Conservation (phyloP, 352 stramenopile genomes). For the Phytophthora europaea region DNA sequence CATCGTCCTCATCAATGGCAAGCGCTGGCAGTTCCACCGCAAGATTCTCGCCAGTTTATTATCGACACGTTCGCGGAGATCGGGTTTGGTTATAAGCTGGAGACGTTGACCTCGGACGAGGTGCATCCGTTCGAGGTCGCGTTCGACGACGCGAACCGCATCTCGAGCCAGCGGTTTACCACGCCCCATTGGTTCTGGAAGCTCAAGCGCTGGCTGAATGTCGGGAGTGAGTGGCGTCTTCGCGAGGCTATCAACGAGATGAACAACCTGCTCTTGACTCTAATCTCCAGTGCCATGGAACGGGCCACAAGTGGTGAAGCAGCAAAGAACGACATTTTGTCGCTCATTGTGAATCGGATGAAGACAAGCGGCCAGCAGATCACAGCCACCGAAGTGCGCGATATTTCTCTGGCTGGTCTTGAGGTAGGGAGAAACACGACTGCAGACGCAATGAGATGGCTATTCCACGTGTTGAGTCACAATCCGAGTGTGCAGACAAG, state of each 20-base stretch:
- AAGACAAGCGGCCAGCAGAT: conserved; percentile 2
- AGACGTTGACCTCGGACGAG: background rate
- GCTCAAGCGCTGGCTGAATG: conserved; percentile 35
- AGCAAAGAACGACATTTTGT: conserved; percentile 10
- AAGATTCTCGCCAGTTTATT: conserved; percentile 34
- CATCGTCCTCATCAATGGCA: conserved; percentile 39
- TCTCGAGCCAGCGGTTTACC: conserved; percentile 6
- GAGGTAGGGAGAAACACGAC: conserved; percentile 68
- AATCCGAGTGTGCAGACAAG: conserved; percentile 44
- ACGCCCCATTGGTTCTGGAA: conserved; percentile 34
- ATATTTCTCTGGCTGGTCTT: conserved; percentile 63
- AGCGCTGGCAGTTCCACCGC: conserved; percentile 44
- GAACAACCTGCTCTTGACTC: conserved; percentile 27
- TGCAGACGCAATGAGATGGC: conserved; percentile 50
- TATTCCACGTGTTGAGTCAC: conserved; percentile 57
- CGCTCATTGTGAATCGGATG: conserved; percentile 10
- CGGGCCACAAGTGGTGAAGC: background rate
- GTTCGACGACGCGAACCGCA: conserved; percentile 26
- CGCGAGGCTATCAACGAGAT: conserved; percentile 22
- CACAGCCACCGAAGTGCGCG: conserved; percentile 38
- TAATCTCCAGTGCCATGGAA: conserved; percentile 31
- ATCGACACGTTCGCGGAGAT: conserved; percentile 41
- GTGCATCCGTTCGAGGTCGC: conserved; percentile 28
- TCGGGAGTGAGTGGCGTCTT: conserved; percentile 31
- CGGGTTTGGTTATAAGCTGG: conserved; percentile 32